These are phyloP conservation scores for Sanguinoderma infundibulare DNA, from an alignment of 1,284 basidiomycete species.

Conservation along the genomic window DNA sequence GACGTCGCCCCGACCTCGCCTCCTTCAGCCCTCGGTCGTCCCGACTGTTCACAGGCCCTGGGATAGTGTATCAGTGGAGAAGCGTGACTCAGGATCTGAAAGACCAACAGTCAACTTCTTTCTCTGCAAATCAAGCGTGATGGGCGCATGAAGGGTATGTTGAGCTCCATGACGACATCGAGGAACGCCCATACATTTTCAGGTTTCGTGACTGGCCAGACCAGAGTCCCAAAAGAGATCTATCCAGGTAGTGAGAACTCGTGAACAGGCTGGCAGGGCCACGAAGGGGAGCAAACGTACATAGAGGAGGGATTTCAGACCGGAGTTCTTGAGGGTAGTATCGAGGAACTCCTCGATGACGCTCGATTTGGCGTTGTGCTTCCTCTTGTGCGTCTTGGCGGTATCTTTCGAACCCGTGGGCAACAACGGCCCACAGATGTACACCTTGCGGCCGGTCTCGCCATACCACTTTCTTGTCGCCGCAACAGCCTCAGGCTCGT, in stretches of 20 bases:
- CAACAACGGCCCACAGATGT: conserved; percentile 17
- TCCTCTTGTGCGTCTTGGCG: conserved; percentile 3
- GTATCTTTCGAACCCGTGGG: background rate
- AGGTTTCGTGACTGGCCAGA: conserved; percentile 18
- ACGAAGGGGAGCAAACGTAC: conserved; percentile 1
- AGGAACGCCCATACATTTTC: conserved; percentile 18
- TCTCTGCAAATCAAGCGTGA: background rate
- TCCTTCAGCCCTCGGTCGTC: no score
- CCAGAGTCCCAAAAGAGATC: conserved; percentile 25
- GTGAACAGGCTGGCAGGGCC: background rate
- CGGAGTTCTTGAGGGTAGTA: conserved; percentile 8
- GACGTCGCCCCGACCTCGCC: no score
- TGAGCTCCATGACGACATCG: conserved; percentile 20
- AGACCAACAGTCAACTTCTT: background rate
- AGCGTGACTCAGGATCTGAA: conserved; percentile 28
- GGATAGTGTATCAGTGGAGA: conserved; percentile 15
- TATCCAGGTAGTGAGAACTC: background rate
- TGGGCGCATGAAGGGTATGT: conserved; percentile 22
- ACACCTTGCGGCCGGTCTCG: conserved; percentile 13
- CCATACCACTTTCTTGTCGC: conserved; percentile 16
- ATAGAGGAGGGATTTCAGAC: conserved; percentile 21
- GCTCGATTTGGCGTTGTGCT: background rate
- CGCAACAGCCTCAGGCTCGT: conserved; percentile 24
- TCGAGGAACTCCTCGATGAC: conserved; percentile 21
- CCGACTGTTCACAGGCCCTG: conserved; percentile 17